These are phyloP conservation scores for Iris pallida DNA, from an alignment of 116 monocot genomes.

Conservation along the genomic window DNA sequence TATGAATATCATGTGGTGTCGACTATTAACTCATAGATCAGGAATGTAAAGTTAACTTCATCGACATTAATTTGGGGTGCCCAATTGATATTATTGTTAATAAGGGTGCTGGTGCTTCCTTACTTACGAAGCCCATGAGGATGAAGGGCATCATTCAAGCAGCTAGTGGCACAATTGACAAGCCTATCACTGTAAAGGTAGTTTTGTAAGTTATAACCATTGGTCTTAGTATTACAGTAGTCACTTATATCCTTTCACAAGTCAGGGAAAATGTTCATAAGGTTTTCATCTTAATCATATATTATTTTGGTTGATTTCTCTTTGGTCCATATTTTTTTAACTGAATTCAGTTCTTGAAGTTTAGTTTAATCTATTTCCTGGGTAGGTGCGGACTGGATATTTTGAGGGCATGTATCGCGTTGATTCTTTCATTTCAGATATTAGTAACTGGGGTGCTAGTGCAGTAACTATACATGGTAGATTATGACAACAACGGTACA, in stretches of 20 bases:
- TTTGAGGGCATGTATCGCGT: conserved; percentile 86
- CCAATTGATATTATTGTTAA: conserved; percentile 92
- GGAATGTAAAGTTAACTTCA: conserved; percentile 75
- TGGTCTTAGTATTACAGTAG: not conserved
- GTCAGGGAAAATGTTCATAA: not conserved
- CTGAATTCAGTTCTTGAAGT: not conserved
- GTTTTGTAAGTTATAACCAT: not conserved
- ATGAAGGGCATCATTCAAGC: conserved; percentile 83
- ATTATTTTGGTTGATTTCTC: not conserved
- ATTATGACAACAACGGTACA: conserved; percentile 90
- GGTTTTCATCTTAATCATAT: not conserved
- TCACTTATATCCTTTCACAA: not conserved
- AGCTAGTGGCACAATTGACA: conserved; percentile 39
- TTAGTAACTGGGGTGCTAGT: conserved; percentile 62
- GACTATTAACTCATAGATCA: conserved; percentile 71
- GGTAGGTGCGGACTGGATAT: conserved; percentile 75
- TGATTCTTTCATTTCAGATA: conserved; percentile 72
- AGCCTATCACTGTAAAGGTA: conserved; percentile 85
- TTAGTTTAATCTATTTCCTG: conserved; percentile 1
- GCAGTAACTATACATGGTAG: conserved; percentile 87
- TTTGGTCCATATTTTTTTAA: not conserved
- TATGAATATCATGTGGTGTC: too few species aligned
- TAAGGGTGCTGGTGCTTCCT: conserved; percentile 89
- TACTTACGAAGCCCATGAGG: conserved; percentile 85
- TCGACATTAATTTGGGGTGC: conserved; percentile 97